Evolutionary conservation across 495 filamentous ascomycete species (phyloP), one percentile per base, ranked within the genome.

Genomic region (Penicillium fimorum): DNA sequence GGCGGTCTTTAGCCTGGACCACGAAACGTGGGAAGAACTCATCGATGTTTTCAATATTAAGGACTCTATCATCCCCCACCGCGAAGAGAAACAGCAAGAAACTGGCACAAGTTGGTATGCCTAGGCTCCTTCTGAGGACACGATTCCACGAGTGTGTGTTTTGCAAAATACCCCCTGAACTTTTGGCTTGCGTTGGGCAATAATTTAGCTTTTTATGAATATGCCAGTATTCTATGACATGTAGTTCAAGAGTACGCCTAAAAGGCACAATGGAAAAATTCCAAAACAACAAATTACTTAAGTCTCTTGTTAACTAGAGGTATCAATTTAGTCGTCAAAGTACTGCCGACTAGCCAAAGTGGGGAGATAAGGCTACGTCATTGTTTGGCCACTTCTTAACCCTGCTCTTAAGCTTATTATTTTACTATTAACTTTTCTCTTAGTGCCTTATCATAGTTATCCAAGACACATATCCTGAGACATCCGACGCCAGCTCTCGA

Each of bases 1-100:
- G 69, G 87, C 90, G 20, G 84, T 97, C 29, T 85, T 95, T 69
- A 85, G 85, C 35, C 78, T 98, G 38, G 90, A 96, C 63, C 92
- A 88, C 76, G 81, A 81, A 1, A 88, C 80, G 0, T 98, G 94
- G 94, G 68, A 82, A 53, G 81, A 90, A 5, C 71, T 95, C 29
- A 85, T 93, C 33, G 71, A 87, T 4, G 79, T 77, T 0, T 96
- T 91, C 61, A 72, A 86, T 27, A 91, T 97, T 62, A 79, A 79
- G 10, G 75, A 91, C 50, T 78, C 85, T 12, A 86, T 97, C 63
- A 97, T 98, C 30, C 85, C 86, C n/a, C 86, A 93, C 63, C 82
- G 94, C n/a, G 69, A 82, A 50, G 81, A 87, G 53, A 78, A 86
- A 44, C 76, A 75, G 15, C 64, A 75, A 25, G 69, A 76, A 47